A percentile compares a stretch with the other conserved stretches of the same genome.
These are phyloP conservation scores for Pseudocohnilembus persalinus DNA, from an alignment of 169 alveolate species.

Conservation along the genomic window DNA sequence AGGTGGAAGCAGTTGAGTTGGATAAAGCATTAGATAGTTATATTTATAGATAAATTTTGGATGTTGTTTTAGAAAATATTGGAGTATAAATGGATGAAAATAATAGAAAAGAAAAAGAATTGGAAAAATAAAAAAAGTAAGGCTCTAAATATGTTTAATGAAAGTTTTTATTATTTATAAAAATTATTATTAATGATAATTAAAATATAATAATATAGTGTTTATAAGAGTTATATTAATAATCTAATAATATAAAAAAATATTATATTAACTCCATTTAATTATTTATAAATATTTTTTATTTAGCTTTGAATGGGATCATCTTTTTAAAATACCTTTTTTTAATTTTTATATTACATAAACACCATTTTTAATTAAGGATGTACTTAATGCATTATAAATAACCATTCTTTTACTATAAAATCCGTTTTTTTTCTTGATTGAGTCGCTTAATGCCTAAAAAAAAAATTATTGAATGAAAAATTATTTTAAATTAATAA, in stretches of 20 bases:
- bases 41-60: slow-evolving; percentile 34
- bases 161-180: too few relatives aligned
- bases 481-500: slow-evolving; percentile 4
- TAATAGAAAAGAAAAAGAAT: background rate
- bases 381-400: slow-evolving; percentile 21
- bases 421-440: slow-evolving; percentile 21
- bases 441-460: slow-evolving; percentile 2
- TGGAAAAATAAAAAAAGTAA: background rate
- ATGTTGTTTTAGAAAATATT: slow-evolving; percentile 32
- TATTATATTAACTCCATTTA: too few relatives aligned
- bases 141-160: too few relatives aligned
- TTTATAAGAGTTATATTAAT: too few relatives aligned
- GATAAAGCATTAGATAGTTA: slow-evolving; percentile 40
- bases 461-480: slow-evolving; percentile 1
- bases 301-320: background rate
- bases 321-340: slow-evolving; percentile 26
- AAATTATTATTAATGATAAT: too few relatives aligned
- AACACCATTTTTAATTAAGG: slow-evolving; percentile 16
- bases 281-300: background rate
- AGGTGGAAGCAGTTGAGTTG: slow-evolving; percentile 29
- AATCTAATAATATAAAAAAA: too few relatives aligned
- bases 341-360: slow-evolving; percentile 26
- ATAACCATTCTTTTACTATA: slow-evolving; percentile 17
- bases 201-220: too few relatives aligned
- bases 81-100: slow-evolving; percentile 4